A percentile compares a stretch with the other conserved stretches of the same genome.
These are phyloP conservation scores for Ogataea sp. DNA, from an alignment of 805 yeast species.

Conservation along the genomic window DNA sequence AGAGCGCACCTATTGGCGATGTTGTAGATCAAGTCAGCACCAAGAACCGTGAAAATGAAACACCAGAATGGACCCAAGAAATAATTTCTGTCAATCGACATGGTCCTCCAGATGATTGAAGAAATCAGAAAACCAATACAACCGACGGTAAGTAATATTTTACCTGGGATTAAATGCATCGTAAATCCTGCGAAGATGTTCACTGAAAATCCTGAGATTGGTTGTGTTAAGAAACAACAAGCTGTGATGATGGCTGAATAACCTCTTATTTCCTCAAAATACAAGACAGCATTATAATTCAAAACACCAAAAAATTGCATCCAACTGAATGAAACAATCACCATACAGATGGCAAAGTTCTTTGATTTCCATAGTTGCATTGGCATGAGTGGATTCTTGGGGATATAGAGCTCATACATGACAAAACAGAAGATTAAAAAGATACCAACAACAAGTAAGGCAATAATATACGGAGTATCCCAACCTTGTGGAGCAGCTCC, in stretches of 20 bases:
- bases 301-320: conserved; percentile 33
- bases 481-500: conserved; percentile 33
- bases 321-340: conserved; percentile 30
- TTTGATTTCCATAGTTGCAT: conserved; percentile 31
- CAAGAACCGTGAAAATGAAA: conserved; percentile 30
- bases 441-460: conserved; percentile 31
- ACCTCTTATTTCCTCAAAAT: conserved; percentile 31
- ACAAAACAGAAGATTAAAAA: conserved; percentile 25
- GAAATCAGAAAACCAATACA: conserved; percentile 27
- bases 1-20: conserved; percentile 35
- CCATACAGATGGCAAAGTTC: conserved; percentile 32
- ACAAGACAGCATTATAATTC: conserved; percentile 31
- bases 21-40: conserved; percentile 40
- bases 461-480: conserved; percentile 39
- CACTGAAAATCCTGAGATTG: conserved; percentile 33
- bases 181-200: conserved; percentile 38
- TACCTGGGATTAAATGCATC: conserved; percentile 36
- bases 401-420: conserved; percentile 30
- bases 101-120: conserved; percentile 34
- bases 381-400: conserved; percentile 40
- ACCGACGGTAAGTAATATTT: conserved; percentile 27
- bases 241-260: conserved; percentile 34
- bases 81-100: conserved; percentile 25
- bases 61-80: conserved; percentile 41
- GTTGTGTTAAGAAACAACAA: conserved; percentile 35